Evolutionary conservation across 139 green algal species (phyloP), one percentile per base, ranked within the genome.

Genomic region (Chlorella vulgaris): DNA sequence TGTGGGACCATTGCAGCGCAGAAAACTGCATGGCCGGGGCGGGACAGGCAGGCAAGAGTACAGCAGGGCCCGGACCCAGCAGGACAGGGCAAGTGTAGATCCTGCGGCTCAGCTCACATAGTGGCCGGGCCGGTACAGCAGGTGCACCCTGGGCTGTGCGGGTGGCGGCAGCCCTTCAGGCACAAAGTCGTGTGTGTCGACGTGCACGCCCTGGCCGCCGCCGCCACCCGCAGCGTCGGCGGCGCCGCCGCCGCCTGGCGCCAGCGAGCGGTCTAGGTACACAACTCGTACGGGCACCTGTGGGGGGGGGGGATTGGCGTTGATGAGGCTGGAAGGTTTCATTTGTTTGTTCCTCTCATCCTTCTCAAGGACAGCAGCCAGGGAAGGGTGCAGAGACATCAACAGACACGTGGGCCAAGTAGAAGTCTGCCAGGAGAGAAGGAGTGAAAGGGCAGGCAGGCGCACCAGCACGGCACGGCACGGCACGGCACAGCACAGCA

Each of bases 251-350:
- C 73, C 67, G 73, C 89, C 68, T 10, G 69, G 33, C 31, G 29
- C 79, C 61, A 71, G 24, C 40, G 42, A 62, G 55, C 87, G 86
- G 74, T 95, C 91, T 15, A 95, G 76, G 50, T 98, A 98, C 42
- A 97, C 86, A 19, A 98, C 90, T 8, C 86, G 51, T 26, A 97
- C 80, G 8, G 94, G 93, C 62, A 98, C 86, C 85, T 92, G 88
- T 42, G 36, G 73, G 8, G 18, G 29, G 29, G 24, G 33, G 75
- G 60, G n/a, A 51, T 33, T 18, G 5, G 51, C 0, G 8, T 6
- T 6, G 58, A n/a, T 65, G 21, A 65, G 19, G 10, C 8, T 6
- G 29, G 58, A n/a, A 7, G 58, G n/a, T n/a, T n/a, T n/a, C n/a
- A n/a, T n/a, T n/a, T n/a, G n/a, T n/a, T n/a, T n/a, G n/a, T n/a